Base-by-base conservation (phyloP, 2,329 filamentous ascomycete genomes). In the Venturia aucupariae region DNA sequence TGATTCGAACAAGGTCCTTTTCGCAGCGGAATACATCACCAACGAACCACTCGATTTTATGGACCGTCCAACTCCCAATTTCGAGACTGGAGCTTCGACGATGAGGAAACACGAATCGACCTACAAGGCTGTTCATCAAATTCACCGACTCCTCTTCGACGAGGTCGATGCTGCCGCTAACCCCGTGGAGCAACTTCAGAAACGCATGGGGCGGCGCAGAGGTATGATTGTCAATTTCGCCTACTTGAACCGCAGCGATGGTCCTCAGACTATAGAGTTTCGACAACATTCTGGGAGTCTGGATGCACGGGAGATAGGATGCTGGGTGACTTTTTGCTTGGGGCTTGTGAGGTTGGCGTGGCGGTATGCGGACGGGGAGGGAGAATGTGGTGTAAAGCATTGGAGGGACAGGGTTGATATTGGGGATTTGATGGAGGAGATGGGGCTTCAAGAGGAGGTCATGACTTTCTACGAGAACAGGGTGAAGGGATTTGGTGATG, bases 401-500 rank as follows among this genome's bases (percentile, higher is more conserved):
- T 68, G 67, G 69, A 30, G 55, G 5, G 66, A 68, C 32, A 60
- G 15, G 22, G 65, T 68, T 48, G 62, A 65, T 13, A 62, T 71
- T 22, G 63, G 64, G 64, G 64, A 66, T n/a, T 64, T 70, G 17
- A 66, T 67, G 63, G 66, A 65, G 44, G 64, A 63, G 51, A 70
- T 70, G 68, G 66, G 42, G 6, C 57, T 71, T 32, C 30, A 32
- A n/a, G 63, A 63, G 38, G 63, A 64, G 48, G 65, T 63, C 30
- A 66, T 41, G 57, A 63, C 30, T 17, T 69, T 63, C 44, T 67
- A 63, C 55, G 30, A 7, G 55, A 32, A 22, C 3, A 67, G 61
- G 51, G 62, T 62, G 17, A 48, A 32, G n/a, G 61, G 32, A 24
- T 66, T 61, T 39, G 39, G 41, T 57, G 62, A 55, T 35, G 51